Evolutionary conservation across 169 alveolate species (phyloP), one percentile per base, ranked within the genome.

Genomic region (Plasmodium vivax): DNA sequence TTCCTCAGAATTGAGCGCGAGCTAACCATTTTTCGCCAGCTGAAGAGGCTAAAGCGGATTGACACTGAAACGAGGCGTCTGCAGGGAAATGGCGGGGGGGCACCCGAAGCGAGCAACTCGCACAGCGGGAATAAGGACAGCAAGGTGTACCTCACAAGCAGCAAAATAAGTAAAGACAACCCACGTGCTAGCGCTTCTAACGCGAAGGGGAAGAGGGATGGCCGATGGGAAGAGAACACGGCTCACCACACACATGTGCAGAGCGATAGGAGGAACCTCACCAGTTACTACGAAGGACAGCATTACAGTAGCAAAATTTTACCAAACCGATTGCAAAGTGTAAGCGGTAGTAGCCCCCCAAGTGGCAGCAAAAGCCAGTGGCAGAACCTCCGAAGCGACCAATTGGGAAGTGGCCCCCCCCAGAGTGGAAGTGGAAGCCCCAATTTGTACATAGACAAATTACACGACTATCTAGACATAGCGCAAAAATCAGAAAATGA

Each of bases 401-500:
- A 51, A 14, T 14, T 23, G 2, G 62, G 23, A 51, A 51, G 62
- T 51, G 2, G 27, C 19, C 62, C 5, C 62, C 10, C 58, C n/a
- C 75, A 72, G 27, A 23, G 27, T 12, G 73, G 75, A n/a, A 41
- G 16, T 27, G 45, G 34, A 41, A 54, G 34, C 30, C 45, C 87
- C 1, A 90, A 90, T 51, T n/a, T 90, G 45, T 90, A 90, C 73
- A 90, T 90, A 14, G 45, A 90, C 83, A 90, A 90, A 41, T 82
- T 90, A 34, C 94, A 90, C 73, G 94, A 90, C 54, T 90, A 90
- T 30, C 74, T 90, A 41, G 83, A 81, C 54, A 62, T 90, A 27
- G 43, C 92, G 9, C 74, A 90, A 16, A 90, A 51, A 62, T 90
- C 94, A 8, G 94, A 90, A 82, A 82, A 62, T 45, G 94, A 90